Evolutionary conservation across 768 basidiomycete genomes (phyloP).

Genomic region (Termitomyces bulborhizus): DNA sequence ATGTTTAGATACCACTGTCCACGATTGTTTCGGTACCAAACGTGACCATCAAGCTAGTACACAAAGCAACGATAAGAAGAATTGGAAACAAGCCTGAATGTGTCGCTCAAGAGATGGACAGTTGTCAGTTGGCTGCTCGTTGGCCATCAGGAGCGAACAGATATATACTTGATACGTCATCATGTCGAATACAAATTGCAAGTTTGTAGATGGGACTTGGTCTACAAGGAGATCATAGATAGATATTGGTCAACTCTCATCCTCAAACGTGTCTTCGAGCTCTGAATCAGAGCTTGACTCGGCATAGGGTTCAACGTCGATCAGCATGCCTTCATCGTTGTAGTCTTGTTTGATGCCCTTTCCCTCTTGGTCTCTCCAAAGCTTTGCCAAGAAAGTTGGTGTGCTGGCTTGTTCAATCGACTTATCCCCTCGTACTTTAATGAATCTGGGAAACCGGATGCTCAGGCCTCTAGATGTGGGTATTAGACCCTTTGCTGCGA

Average conservation of each 20-base stretch:
- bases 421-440: constrained; percentile 72
- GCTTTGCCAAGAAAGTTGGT: constrained; percentile 57
- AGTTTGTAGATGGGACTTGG: too few species aligned
- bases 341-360: constrained; percentile 25
- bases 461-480: constrained; percentile 59
- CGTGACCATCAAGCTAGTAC: not conserved
- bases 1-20: constrained; percentile 34
- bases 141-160: too few species aligned
- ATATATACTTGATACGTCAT: too few species aligned
- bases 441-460: constrained; percentile 84
- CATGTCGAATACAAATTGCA: too few species aligned
- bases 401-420: constrained; percentile 66
- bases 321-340: constrained; percentile 53
- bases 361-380: constrained; percentile 61
- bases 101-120: too few species aligned
- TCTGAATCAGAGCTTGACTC: constrained; percentile 23
- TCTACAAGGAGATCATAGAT: too few species aligned
- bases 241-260: not conserved
- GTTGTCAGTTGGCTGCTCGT: too few species aligned
- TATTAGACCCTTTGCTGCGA: constrained; percentile 64
- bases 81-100: not conserved
- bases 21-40: constrained; percentile 34
- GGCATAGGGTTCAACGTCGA: constrained; percentile 36
- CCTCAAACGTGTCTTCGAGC: not conserved
- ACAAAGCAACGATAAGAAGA: not conserved